phyloP scores from a whole-genome alignment of 148 eudicot species.

The Vaccinium vitisidaea region DNA sequence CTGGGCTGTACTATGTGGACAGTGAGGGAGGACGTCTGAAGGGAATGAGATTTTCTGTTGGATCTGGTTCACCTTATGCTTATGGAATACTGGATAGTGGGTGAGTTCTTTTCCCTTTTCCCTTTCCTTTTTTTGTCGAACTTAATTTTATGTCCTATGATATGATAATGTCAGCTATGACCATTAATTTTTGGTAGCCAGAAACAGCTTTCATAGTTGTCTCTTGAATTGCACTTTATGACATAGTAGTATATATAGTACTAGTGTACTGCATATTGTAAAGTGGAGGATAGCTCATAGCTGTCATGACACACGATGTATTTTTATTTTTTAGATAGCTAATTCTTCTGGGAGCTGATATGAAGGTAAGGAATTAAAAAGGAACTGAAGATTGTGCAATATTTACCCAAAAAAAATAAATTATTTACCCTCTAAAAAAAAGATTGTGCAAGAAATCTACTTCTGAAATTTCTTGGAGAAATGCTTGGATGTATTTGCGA shows the following conservation, averaged over 20 bases:
- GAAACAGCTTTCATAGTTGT: neutral
- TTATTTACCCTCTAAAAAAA: neutral
- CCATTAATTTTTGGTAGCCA: neutral
- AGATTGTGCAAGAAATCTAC: neutral
- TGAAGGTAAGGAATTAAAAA: neutral
- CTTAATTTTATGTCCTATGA: neutral
- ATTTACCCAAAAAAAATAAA: too few species aligned
- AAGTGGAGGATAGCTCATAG: neutral
- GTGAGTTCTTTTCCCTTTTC: slow-evolving; percentile 33
- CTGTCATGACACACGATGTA: neutral
- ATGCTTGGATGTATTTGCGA: neutral
- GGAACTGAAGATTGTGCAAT: neutral
- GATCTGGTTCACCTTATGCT: slow-evolving; percentile 99
- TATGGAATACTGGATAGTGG: slow-evolving; percentile 96
- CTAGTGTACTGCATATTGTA: neutral
- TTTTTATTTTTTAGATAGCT: neutral
- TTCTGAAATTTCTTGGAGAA: neutral
- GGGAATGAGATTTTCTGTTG: slow-evolving; percentile 92
- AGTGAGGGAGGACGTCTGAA: slow-evolving; percentile 99
- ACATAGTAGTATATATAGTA: neutral
- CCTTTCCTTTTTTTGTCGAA: neutral
- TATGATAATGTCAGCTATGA: neutral
- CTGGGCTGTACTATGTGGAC: slow-evolving; percentile 95
- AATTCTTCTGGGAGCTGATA: neutral
- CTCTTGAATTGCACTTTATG: neutral